Base-by-base conservation (phyloP, 2,329 filamentous ascomycete genomes). In the Alternaria metachromatica region DNA sequence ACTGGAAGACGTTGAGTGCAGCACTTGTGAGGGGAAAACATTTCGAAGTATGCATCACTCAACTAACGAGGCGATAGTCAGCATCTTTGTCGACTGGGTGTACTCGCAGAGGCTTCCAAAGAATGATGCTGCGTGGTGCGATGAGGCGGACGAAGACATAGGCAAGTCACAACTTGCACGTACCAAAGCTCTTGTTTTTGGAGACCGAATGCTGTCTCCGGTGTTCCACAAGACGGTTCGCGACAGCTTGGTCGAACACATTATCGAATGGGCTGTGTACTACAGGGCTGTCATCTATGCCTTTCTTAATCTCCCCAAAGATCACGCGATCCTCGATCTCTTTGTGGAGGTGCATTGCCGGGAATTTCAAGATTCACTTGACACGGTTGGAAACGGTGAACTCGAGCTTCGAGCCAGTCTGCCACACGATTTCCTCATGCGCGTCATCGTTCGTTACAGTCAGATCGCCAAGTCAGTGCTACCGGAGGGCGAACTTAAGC, bases 41-140 rank as follows among this genome's bases (percentile, higher is more conserved):
- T 11, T 18, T 2, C 1, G 15, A n/a, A 18, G 37, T 18, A 28
- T 18, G 5, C 13, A 3, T 43, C 15, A 30, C n/a, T 23, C 21
- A 43, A 3, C 41, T 9, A 20, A 53, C 20, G 1, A 7, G 3
- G 7, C 4, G 18, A 23, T 11, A 69, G 62, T 66, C 30, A 53
- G 66, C 15, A 26, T 68, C 11, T 71, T 69, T 23, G 51, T 71
- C 13, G 46, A 70, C 13, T 70, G 69, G 70, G 48, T 70, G 0
- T 67, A 73, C 23, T 58, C 65, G 2, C 41, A 59, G 2, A 54
- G 5, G 3, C 49, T 62, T n/a, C n/a, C n/a, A n/a, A n/a, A n/a
- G n/a, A n/a, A n/a, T n/a, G n/a, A n/a, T n/a, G n/a, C n/a, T n/a
- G n/a, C n/a, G n/a, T n/a, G n/a, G n/a, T n/a, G n/a, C n/a, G n/a